Evolutionary conservation across 2,329 filamentous ascomycete genomes (phyloP).

Genomic region (Ceratocystis smalleyi): DNA sequence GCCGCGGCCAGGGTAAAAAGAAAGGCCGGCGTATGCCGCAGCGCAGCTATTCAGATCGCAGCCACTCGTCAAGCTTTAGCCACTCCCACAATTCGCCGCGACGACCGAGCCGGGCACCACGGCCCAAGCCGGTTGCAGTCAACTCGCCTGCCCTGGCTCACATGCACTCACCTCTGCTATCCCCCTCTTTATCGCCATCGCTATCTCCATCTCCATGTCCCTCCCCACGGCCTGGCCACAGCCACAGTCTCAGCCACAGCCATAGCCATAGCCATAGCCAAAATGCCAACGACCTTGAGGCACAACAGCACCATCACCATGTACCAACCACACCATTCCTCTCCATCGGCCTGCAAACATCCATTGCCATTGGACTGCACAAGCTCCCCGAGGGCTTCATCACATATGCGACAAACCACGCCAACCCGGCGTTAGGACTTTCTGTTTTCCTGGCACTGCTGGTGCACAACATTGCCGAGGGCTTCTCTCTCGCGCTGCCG

Average conservation of each 20-base stretch:
- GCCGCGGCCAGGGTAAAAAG: not conserved
- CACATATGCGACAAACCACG: constrained; percentile 94
- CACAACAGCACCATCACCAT: constrained; percentile 69
- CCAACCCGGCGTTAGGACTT: constrained; percentile 73
- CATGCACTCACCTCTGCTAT: not conserved
- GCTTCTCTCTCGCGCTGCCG: constrained; percentile 83
- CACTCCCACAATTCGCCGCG: no score
- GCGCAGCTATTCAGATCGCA: not conserved
- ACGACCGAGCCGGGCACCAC: not conserved
- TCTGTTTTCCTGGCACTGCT: constrained; percentile 91
- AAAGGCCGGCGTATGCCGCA: not conserved
- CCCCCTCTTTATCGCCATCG: not conserved
- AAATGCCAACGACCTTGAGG: constrained; percentile 24
- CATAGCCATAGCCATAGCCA: constrained; percentile 19
- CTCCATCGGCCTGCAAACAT: constrained; percentile 88
- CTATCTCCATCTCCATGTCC: not conserved
- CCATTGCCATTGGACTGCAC: constrained; percentile 85
- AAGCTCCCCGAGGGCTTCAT: constrained; percentile 83
- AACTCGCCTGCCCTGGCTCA: not conserved
- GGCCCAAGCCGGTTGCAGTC: not conserved
- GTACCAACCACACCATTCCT: constrained; percentile 88
- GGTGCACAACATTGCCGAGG: constrained; percentile 96
- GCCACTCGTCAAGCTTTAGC: not conserved
- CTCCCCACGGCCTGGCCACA: constrained; percentile 4
- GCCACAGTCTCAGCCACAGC: constrained; percentile 16